phyloP scores from a whole-genome alignment of 495 filamentous ascomycete genomes.

The Penicillium flavigenum region DNA sequence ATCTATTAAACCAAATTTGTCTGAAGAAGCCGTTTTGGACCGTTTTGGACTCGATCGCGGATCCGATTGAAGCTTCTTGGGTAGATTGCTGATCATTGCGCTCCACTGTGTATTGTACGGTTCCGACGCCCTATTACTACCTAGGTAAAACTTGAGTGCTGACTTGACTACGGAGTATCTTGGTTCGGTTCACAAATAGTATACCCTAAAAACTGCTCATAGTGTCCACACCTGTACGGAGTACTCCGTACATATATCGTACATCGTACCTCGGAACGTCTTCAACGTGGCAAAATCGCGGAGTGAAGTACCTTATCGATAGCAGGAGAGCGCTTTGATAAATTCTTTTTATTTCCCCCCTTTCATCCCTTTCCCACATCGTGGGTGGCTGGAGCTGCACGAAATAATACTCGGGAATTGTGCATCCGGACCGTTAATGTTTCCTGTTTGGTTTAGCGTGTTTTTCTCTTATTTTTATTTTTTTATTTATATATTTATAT shows the following conservation, averaged over 20 bases:
- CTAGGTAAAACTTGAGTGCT: not conserved
- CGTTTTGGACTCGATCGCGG: slow-evolving; percentile 7
- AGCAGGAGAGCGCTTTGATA: not conserved
- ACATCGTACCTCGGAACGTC: slow-evolving; percentile 11
- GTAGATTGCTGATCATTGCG: slow-evolving; percentile 14
- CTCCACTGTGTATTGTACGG: slow-evolving; percentile 13
- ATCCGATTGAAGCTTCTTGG: slow-evolving; percentile 16
- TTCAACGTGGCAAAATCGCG: slow-evolving; percentile 29
- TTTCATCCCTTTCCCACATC: slow-evolving; percentile 4
- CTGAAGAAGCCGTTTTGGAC: slow-evolving; percentile 6
- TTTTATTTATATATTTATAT: no score
- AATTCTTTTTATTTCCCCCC: slow-evolving; percentile 1
- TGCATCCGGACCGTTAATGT: slow-evolving; percentile 5
- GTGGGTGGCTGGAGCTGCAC: slow-evolving; percentile 12
- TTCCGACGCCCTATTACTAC: not conserved
- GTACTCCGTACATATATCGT: no score
- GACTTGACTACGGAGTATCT: not conserved
- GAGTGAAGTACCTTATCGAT: slow-evolving; percentile 18
- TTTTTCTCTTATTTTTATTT: not conserved
- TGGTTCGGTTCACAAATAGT: not conserved
- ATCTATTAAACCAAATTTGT: not conserved
- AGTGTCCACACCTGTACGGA: slow-evolving; percentile 9
- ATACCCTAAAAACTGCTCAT: slow-evolving; percentile 1
- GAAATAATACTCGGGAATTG: slow-evolving; percentile 6
- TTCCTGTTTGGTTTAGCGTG: not conserved